phyloP scores from a whole-genome alignment of 441 rosid species.

The Gossypium aridum region DNA sequence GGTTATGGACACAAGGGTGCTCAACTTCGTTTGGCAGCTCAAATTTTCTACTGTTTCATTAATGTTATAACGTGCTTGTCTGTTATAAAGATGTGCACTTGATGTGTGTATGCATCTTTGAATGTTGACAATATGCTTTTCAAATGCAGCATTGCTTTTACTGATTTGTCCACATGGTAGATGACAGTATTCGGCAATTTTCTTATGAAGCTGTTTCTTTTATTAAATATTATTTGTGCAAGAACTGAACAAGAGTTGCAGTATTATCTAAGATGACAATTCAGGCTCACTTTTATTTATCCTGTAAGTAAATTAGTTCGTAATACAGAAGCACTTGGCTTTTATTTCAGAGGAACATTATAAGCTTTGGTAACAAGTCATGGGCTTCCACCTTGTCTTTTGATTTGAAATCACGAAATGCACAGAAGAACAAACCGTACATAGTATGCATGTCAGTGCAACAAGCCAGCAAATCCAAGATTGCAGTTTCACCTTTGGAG shows the following conservation, averaged over 20 bases:
- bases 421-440: slow-evolving; percentile 21
- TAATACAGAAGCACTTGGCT: not conserved
- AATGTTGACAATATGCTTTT: not conserved
- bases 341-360: slow-evolving; percentile 39
- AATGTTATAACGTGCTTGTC: not conserved
- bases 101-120: not conserved
- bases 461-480: slow-evolving; percentile 67
- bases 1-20: not conserved
- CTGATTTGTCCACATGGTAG: not conserved
- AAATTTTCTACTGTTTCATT: not conserved
- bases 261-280: not conserved
- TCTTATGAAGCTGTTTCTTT: not conserved
- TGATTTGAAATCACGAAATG: slow-evolving; percentile 37
- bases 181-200: not conserved
- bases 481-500: slow-evolving; percentile 66
- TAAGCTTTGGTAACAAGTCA: slow-evolving; percentile 51
- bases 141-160: not conserved
- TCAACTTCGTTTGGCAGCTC: not conserved
- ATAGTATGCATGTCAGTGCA: slow-evolving; percentile 74
- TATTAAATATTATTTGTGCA: not conserved
- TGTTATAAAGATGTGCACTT: not conserved
- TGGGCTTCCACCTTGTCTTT: slow-evolving; percentile 42
- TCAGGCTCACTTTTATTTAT: not conserved
- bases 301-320: not conserved
- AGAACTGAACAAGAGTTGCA: not conserved